Conservation (phyloP, 495 filamentous ascomycete genomes). For the Penicillium daleae region DNA sequence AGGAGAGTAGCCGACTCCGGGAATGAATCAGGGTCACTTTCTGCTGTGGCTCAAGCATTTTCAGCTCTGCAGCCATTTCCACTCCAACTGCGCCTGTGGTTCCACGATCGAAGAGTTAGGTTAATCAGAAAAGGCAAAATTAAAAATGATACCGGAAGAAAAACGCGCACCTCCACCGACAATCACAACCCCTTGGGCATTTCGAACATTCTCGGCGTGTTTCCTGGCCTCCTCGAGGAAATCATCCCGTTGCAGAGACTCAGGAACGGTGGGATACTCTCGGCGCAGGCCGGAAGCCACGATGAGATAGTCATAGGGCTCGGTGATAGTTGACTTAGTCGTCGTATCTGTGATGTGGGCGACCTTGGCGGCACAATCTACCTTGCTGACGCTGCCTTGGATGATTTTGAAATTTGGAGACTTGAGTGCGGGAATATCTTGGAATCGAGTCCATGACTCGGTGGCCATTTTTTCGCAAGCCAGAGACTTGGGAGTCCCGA, state of each 20-base stretch:
- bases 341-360: constrained; percentile 48
- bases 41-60: constrained; percentile 57
- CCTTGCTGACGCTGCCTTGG: constrained; percentile 57
- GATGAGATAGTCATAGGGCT: constrained; percentile 67
- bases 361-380: constrained; percentile 56
- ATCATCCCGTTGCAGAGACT: constrained; percentile 52
- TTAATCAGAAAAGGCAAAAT: constrained; percentile 8
- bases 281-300: constrained; percentile 63
- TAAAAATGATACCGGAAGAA: constrained; percentile 11
- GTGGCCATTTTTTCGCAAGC: constrained; percentile 57
- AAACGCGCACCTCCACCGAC: constrained; percentile 53
- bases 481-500: constrained; percentile 66
- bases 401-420: constrained; percentile 55
- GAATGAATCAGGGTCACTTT: constrained; percentile 72
- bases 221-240: constrained; percentile 58
- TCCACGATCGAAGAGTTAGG: neutral
- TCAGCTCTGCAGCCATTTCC: constrained; percentile 72
- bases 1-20: constrained; percentile 61
- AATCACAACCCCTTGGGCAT: constrained; percentile 53
- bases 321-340: constrained; percentile 24
- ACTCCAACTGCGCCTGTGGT: constrained; percentile 65
- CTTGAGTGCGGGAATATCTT: constrained; percentile 61
- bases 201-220: constrained; percentile 30
- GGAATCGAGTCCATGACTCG: constrained; percentile 64
- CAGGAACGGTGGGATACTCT: constrained; percentile 65